Evolutionary conservation across 108 stramenopile species (phyloP).

Genomic region (Hondaea fermentalgiana): DNA sequence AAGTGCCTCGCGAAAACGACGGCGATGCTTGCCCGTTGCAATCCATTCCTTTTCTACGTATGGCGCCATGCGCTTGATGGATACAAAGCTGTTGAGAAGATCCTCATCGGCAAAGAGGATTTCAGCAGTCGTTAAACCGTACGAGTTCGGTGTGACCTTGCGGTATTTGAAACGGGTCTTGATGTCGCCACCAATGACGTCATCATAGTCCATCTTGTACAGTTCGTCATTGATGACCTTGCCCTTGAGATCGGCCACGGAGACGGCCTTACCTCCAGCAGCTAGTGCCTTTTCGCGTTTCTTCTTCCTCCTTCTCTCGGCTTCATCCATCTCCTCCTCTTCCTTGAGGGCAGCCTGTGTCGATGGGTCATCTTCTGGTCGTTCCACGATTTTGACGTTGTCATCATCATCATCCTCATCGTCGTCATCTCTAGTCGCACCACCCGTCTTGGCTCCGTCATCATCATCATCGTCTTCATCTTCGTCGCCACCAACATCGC

Average conservation of each 20-base stretch:
- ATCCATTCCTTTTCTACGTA: slow-evolving; percentile 67
- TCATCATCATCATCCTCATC: slow-evolving; percentile 33
- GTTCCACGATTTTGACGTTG: slow-evolving; percentile 36
- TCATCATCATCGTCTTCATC: neutral
- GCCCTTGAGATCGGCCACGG: neutral
- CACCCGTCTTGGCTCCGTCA: neutral
- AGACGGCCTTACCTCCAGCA: neutral
- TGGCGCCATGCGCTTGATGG: slow-evolving; percentile 88
- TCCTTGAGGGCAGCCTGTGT: slow-evolving; percentile 47
- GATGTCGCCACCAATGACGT: slow-evolving; percentile 73
- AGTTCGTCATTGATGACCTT: slow-evolving; percentile 62
- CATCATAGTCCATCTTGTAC: slow-evolving; percentile 97
- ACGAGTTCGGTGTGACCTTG: slow-evolving; percentile 74
- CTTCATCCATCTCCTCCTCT: slow-evolving; percentile 59
- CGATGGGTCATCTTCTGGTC: neutral
- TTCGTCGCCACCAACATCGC: neutral
- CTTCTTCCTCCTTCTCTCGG: neutral
- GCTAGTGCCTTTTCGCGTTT: neutral
- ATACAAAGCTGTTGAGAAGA: slow-evolving; percentile 84
- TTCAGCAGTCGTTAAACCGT: slow-evolving; percentile 81
- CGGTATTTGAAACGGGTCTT: slow-evolving; percentile 96
- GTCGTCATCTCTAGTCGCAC: neutral
- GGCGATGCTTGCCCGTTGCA: slow-evolving; percentile 24
- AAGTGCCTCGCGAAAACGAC: neutral
- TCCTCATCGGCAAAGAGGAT: slow-evolving; percentile 81